Evolutionary conservation across 108 stramenopile genomes (phyloP).

Genomic region (Pseudonitzschia multiseries): DNA sequence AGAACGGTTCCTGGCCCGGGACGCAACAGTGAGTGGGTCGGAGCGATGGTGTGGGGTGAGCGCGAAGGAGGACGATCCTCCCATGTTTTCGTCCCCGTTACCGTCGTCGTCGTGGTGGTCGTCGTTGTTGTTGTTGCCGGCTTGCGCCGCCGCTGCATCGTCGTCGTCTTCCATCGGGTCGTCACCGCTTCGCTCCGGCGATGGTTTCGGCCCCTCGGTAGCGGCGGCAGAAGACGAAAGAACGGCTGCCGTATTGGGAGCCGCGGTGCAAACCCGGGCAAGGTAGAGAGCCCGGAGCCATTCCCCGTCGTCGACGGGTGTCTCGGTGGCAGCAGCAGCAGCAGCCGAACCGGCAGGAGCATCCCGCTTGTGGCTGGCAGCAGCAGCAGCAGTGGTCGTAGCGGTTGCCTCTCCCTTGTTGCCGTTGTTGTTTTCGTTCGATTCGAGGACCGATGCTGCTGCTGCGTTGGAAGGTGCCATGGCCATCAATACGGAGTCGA

Average conservation of each 20-base stretch:
- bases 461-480: background rate
- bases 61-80: background rate
- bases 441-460: background rate
- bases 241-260: conserved; percentile 11
- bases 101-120: background rate
- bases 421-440: background rate
- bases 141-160: background rate
- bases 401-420: background rate
- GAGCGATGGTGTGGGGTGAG: background rate
- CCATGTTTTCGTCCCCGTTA: conserved; percentile 7
- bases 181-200: background rate
- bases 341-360: background rate
- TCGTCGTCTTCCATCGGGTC: conserved; percentile 16
- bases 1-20: background rate
- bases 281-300: conserved; percentile 70
- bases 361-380: background rate
- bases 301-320: conserved; percentile 18
- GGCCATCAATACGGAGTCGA: conserved; percentile 1
- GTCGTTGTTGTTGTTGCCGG: background rate
- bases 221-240: background rate
- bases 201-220: background rate
- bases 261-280: conserved; percentile 40
- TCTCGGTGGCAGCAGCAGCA: background rate
- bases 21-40: background rate
- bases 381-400: background rate